Percentiles rank a stretch among this genome's conserved stretches.
phyloP scores from a whole-genome alignment of 768 basidiomycete species.

The Russula griseocarnosa region DNA sequence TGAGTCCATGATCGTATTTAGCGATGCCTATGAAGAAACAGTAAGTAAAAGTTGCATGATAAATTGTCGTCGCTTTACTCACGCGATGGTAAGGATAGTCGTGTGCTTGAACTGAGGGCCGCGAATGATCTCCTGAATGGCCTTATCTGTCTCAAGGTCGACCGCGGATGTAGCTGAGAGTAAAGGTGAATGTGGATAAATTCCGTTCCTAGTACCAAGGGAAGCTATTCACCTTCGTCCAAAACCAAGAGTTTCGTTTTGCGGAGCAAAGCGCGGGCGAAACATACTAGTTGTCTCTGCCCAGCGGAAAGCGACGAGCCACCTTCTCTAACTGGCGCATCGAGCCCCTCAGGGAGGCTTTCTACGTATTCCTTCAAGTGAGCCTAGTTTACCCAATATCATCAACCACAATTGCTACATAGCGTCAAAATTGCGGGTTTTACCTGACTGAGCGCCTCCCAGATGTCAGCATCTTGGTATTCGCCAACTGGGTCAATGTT shows the following conservation, averaged over 20 bases:
- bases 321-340: slow-evolving; percentile 70
- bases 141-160: slow-evolving; percentile 84
- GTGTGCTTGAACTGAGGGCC: slow-evolving; percentile 72
- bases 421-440: slow-evolving; percentile 29
- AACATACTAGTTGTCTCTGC: slow-evolving; percentile 84
- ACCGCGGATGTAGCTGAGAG: slow-evolving; percentile 77
- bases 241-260: slow-evolving; percentile 86
- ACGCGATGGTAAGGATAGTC: slow-evolving; percentile 87
- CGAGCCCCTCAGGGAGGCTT: slow-evolving; percentile 59
- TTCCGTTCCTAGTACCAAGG: neutral
- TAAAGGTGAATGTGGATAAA: slow-evolving; percentile 14
- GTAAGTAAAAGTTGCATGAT: slow-evolving; percentile 1
- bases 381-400: slow-evolving; percentile 39
- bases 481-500: slow-evolving; percentile 86
- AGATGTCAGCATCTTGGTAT: slow-evolving; percentile 76
- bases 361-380: slow-evolving; percentile 69
- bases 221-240: slow-evolving; percentile 66
- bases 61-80: slow-evolving; percentile 34
- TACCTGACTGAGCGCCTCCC: slow-evolving; percentile 75
- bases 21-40: slow-evolving; percentile 51
- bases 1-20: slow-evolving; percentile 82
- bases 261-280: slow-evolving; percentile 77
- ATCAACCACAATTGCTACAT: neutral
- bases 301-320: slow-evolving; percentile 81
- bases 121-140: slow-evolving; percentile 83